Conservation (phyloP, 2,329 filamentous ascomycete genomes). For the Emmonsiellopsis sp. region DNA sequence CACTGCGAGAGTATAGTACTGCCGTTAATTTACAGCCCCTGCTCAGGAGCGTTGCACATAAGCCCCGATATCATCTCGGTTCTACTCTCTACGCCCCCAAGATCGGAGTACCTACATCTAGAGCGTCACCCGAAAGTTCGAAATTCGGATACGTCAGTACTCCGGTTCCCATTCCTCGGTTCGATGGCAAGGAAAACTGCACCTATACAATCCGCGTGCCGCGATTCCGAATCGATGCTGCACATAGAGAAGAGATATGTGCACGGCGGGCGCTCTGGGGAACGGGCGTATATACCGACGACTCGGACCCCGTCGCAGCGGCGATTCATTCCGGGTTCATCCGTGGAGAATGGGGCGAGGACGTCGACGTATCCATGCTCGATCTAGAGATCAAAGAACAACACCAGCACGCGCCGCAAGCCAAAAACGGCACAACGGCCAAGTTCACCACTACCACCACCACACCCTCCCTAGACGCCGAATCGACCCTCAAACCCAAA, state of each 20-base stretch:
- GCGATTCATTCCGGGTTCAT: constrained; percentile 93
- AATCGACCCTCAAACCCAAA: constrained; percentile 9
- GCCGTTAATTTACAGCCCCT: constrained; percentile 61
- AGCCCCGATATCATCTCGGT: constrained; percentile 71
- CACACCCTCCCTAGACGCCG: constrained; percentile 15
- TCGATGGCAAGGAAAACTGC: constrained; percentile 74
- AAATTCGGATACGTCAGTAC: constrained; percentile 50
- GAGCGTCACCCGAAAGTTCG: constrained; percentile 34
- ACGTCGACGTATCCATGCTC: constrained; percentile 62
- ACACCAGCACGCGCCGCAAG: constrained; percentile 34
- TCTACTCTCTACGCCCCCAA: constrained; percentile 70
- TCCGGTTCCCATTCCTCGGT: constrained; percentile 66
- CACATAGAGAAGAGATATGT: constrained; percentile 74
- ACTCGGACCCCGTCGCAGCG: constrained; percentile 85
- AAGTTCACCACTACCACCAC: background rate
- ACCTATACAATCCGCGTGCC: constrained; percentile 83
- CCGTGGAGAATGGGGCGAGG: constrained; percentile 73
- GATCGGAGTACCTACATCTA: constrained; percentile 41
- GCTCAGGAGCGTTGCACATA: constrained; percentile 59
- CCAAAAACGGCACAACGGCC: constrained; percentile 25
- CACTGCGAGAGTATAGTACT: constrained; percentile 50
- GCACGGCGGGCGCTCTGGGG: constrained; percentile 77
- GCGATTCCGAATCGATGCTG: constrained; percentile 60
- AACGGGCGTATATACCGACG: constrained; percentile 88
- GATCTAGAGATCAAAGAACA: constrained; percentile 42